Conservation (phyloP, 2,329 filamentous ascomycete genomes). For the Calonectria hongkongensis region DNA sequence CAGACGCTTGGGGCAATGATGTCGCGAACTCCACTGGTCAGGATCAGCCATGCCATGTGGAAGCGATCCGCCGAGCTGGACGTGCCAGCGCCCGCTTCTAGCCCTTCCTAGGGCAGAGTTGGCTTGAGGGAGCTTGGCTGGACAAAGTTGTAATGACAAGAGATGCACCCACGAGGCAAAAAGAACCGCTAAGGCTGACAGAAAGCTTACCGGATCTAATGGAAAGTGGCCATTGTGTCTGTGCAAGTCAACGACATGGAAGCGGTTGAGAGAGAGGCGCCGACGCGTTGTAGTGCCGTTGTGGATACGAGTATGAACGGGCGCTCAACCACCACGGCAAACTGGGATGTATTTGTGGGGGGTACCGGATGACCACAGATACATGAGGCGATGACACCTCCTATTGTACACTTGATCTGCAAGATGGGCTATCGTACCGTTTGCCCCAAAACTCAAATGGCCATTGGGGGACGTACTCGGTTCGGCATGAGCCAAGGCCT, state of each 20-base stretch:
- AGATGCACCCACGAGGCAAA: slow-evolving; percentile 11
- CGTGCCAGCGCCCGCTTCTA: slow-evolving; percentile 43
- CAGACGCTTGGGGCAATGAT: slow-evolving; percentile 52
- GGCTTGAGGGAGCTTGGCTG: slow-evolving; percentile 12
- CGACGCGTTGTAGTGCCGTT: slow-evolving; percentile 47
- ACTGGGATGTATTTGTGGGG: slow-evolving; percentile 37
- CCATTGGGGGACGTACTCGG: slow-evolving; percentile 13
- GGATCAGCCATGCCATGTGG: slow-evolving; percentile 45
- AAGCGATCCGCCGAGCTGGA: slow-evolving; percentile 48
- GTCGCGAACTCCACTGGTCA: slow-evolving; percentile 45
- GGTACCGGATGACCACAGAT: slow-evolving; percentile 39
- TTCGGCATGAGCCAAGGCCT: slow-evolving; percentile 14
- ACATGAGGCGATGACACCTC: slow-evolving; percentile 36
- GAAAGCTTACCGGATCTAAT: slow-evolving; percentile 38
- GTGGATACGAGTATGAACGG: slow-evolving; percentile 47
- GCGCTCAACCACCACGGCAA: slow-evolving; percentile 43
- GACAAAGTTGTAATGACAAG: slow-evolving; percentile 35
- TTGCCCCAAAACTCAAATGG: slow-evolving; percentile 24
- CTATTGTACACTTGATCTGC: slow-evolving; percentile 48
- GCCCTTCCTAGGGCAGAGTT: slow-evolving; percentile 26
- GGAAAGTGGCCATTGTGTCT: slow-evolving; percentile 49
- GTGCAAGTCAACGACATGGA: slow-evolving; percentile 43
- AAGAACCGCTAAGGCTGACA: slow-evolving; percentile 8
- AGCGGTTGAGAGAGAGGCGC: slow-evolving; percentile 51
- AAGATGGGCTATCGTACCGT: slow-evolving; percentile 30